A percentile compares a stretch with the other conserved stretches of the same genome.
phyloP scores from a whole-genome alignment of 169 alveolate species.

The Miamiensis avidus region DNA sequence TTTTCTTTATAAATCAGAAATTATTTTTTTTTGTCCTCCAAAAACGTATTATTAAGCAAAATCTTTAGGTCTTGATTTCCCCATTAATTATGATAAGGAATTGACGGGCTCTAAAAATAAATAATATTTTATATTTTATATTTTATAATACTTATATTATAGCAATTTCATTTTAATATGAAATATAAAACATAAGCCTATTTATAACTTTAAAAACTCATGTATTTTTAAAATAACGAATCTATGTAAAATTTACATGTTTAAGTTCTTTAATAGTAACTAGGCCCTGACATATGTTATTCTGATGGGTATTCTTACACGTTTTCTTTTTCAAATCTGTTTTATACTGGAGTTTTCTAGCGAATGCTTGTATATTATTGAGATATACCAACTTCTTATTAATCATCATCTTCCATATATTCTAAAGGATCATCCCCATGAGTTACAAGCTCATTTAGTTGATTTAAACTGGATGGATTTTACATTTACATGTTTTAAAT shows the following conservation, averaged over 20 bases:
- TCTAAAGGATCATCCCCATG: not conserved
- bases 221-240: not conserved
- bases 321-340: not conserved
- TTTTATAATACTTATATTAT: too few species aligned
- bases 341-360: not conserved
- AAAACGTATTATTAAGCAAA: not conserved
- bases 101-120: not conserved
- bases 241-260: too few species aligned
- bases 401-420: not conserved
- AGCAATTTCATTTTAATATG: not conserved
- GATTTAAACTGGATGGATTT: too few species aligned
- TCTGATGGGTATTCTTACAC: too few species aligned
- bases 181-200: too few species aligned
- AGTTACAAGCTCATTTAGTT: too few species aligned
- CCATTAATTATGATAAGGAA: not conserved
- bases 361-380: too few species aligned
- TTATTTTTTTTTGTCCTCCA: too few species aligned
- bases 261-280: not conserved
- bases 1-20: not conserved
- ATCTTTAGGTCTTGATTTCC: not conserved
- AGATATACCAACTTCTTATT: too few species aligned
- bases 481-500: too few species aligned
- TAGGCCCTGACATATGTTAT: not conserved
- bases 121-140: too few species aligned
- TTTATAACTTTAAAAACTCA: too few species aligned